phyloP scores from a whole-genome alignment of 768 basidiomycete genomes.

The Pseudohyphozyma bogoriensis region DNA sequence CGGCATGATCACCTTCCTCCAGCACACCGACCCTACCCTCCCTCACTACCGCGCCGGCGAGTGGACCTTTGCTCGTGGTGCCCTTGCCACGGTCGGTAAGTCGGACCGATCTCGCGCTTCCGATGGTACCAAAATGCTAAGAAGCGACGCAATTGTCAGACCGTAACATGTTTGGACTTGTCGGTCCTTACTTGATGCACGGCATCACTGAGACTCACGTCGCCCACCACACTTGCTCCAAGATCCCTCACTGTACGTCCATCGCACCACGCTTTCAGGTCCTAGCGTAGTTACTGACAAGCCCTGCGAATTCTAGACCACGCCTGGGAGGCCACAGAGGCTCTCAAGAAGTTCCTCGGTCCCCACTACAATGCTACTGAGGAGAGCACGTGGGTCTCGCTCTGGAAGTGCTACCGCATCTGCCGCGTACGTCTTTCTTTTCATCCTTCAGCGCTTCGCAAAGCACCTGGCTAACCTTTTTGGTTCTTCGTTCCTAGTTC shows the following conservation, averaged over 20 bases:
- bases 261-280: not conserved
- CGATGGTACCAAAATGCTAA: no score
- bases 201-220: conserved; percentile 94
- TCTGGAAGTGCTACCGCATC: conserved; percentile 40
- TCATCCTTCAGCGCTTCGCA: not conserved
- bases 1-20: conserved; percentile 34
- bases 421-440: no score
- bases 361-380: conserved; percentile 38
- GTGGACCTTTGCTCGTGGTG: conserved; percentile 90
- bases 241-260: conserved; percentile 71
- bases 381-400: conserved; percentile 47
- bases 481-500: conserved; percentile 44
- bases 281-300: no score
- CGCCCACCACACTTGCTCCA: conserved; percentile 76
- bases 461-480: not conserved
- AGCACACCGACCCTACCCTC: conserved; percentile 91
- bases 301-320: conserved; percentile 7
- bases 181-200: conserved; percentile 73
- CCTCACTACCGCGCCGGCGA: conserved; percentile 83
- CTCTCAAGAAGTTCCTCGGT: conserved; percentile 64
- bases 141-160: conserved; percentile 71
- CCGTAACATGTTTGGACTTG: conserved; percentile 67
- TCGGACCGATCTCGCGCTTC: conserved; percentile 52
- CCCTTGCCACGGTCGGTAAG: conserved; percentile 85
- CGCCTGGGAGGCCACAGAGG: conserved; percentile 76